Conservation (phyloP, 352 stramenopile species). For the Globisporangium spiculum region DNA sequence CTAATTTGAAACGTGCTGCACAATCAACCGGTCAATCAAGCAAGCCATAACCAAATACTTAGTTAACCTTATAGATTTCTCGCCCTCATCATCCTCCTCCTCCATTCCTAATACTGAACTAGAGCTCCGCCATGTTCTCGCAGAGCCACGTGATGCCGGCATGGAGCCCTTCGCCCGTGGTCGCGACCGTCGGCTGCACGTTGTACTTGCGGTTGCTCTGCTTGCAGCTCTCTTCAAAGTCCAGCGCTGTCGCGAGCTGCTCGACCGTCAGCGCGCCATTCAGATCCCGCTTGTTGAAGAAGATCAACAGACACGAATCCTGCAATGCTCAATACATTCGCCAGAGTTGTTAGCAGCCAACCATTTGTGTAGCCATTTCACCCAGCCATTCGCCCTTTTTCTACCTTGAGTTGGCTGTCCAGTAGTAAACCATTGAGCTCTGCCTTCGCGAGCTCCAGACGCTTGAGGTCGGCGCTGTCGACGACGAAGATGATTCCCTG, state of each 20-base stretch:
- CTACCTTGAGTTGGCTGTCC: conserved; percentile 62
- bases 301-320: conserved; percentile 59
- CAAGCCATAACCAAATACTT: conserved; percentile 2
- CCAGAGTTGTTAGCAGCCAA: not conserved
- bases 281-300: conserved; percentile 83
- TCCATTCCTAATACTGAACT: not conserved
- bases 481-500: conserved; percentile 84
- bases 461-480: conserved; percentile 66
- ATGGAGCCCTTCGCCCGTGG: conserved; percentile 69
- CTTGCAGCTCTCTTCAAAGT: conserved; percentile 49
- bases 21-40: not conserved
- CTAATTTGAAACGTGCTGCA: conserved; percentile 10
- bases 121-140: conserved; percentile 71
- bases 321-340: not conserved
- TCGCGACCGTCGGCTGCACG: conserved; percentile 71
- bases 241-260: conserved; percentile 46
- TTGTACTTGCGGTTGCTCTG: conserved; percentile 45
- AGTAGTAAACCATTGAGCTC: conserved; percentile 69
- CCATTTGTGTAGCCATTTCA: not conserved
- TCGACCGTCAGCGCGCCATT: conserved; percentile 43
- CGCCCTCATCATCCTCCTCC: not conserved
- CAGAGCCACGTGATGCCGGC: conserved; percentile 79
- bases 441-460: conserved; percentile 64
- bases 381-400: not conserved
- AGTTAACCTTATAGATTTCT: conserved; percentile 13